A percentile compares a stretch with the other conserved stretches of the same genome.
Conservation (phyloP, 2,329 filamentous ascomycete genomes). For the Pyrenochaeta sp. region DNA sequence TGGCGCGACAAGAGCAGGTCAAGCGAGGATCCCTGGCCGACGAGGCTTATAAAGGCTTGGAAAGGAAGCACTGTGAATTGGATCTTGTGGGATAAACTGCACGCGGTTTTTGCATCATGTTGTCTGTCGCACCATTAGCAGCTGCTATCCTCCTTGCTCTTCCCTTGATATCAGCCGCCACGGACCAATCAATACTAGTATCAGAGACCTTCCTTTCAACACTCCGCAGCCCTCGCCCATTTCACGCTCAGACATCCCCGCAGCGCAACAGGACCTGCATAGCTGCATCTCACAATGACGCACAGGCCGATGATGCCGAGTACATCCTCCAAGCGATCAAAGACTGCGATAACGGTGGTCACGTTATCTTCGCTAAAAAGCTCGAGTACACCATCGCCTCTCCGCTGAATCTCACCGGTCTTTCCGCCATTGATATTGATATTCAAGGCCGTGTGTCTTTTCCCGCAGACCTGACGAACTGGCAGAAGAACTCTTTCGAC, state of each 20-base stretch:
- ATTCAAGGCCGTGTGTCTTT: conserved; percentile 19
- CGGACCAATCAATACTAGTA: conserved; percentile 9
- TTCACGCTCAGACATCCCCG: conserved; percentile 16
- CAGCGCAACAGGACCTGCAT: conserved; percentile 23
- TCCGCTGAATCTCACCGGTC: conserved; percentile 17
- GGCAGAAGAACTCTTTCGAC: conserved; percentile 19
- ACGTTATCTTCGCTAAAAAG: conserved; percentile 17
- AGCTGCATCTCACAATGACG: conserved; percentile 17
- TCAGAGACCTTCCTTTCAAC: conserved; percentile 21
- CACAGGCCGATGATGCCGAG: conserved; percentile 11
- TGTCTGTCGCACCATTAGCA: not conserved
- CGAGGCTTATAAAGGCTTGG: not conserved
- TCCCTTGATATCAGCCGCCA: not conserved
- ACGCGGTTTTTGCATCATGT: not conserved
- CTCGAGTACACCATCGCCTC: conserved; percentile 17
- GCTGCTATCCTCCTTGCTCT: not conserved
- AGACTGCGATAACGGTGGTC: conserved; percentile 21
- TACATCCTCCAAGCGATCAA: conserved; percentile 15
- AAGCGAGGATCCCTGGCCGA: not conserved
- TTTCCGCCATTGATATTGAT: conserved; percentile 17
- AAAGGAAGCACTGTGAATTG: not conserved
- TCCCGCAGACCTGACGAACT: conserved; percentile 11
- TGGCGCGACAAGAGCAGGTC: not conserved
- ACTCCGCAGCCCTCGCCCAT: conserved; percentile 18
- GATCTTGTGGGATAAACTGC: not conserved